These are phyloP conservation scores for Rhizoclosmatium globosum DNA, from an alignment of 192 early-diverging fungal genomes.

Conservation along the genomic window DNA sequence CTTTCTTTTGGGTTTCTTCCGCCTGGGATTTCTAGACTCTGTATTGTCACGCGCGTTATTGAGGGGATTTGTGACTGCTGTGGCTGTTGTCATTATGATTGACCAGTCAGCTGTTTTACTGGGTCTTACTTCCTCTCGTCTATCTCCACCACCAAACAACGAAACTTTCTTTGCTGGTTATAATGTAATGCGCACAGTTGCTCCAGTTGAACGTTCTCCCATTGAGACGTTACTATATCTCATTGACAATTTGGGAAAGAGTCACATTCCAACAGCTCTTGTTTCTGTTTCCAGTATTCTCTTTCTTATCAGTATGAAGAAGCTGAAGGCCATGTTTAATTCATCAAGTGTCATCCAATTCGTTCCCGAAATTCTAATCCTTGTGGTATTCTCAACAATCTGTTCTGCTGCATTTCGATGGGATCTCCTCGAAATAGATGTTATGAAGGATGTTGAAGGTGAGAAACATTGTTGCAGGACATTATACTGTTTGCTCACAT, in stretches of 20 bases:
- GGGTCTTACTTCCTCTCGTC: conserved; percentile 51
- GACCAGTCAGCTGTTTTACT: conserved; percentile 85
- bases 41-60: conserved; percentile 92
- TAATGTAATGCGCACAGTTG: neutral
- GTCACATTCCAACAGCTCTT: conserved; percentile 73
- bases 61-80: conserved; percentile 94
- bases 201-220: conserved; percentile 64
- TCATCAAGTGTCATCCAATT: conserved; percentile 68
- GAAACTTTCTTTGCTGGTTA: conserved; percentile 16
- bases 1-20: conserved; percentile 92
- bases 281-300: conserved; percentile 75
- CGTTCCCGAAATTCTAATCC: conserved; percentile 90
- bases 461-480: no score
- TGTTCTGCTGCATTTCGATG: conserved; percentile 71
- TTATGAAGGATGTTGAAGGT: conserved; percentile 80
- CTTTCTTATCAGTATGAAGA: conserved; percentile 69
- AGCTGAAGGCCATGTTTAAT: conserved; percentile 52
- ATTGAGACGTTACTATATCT: conserved; percentile 79
- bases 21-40: conserved; percentile 98
- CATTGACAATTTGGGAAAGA: conserved; percentile 65
- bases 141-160: neutral
- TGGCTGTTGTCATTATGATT: conserved; percentile 90
- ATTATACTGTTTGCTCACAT: no score
- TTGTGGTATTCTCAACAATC: conserved; percentile 79
- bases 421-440: conserved; percentile 73